Evolutionary conservation across 345 rosid species (phyloP), one percentile per base, ranked within the genome.

Genomic region (Arabidopsis arenosa): DNA sequence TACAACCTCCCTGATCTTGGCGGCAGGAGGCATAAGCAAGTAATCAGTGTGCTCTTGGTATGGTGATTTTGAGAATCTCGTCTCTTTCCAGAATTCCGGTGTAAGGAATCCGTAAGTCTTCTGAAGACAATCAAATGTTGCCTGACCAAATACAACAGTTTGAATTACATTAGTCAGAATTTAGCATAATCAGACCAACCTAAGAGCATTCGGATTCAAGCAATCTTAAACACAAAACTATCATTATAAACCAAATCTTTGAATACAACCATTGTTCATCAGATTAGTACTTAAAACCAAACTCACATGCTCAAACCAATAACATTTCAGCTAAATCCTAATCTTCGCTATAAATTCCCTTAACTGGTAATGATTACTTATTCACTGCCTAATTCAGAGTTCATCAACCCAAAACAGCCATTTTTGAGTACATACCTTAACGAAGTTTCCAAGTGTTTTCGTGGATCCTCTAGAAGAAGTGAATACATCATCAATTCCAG

Each of bases 401-500:
- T 6, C 18, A 39, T n/a, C 62, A 54, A 18, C 14, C 7, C 17
- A 64, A 9, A 26, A 65, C 4, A 49, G 58, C 26, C 54, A 49
- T 18, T 49, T 28, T 48, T 17, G 6, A 61, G 56, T 36, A 5
- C 45, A 70, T 52, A 89, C 89, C 93, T 87, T 89, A 11, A 89
- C 95, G 35, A 89, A 87, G 75, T 89, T 89, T 14, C 92, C 94
- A 0, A 89, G 85, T 2, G 90, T 89, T 81, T 87, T 86, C 4
- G 94, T 86, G 1, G 94, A 87, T 3, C 92, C 92, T 6, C 92
- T 82, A 0, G 89, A 89, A 10, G 92, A 87, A 10, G 89, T 89
- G 55, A 86, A 89, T 21, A 87, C 95, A 79, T 87, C 95, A 3
- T 86, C 88, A 59, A 89, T 89, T 2, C 94, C 92, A 6, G 94